Evolutionary conservation across 1,284 basidiomycete genomes (phyloP).

Genomic region (Puccinia novopanici): DNA sequence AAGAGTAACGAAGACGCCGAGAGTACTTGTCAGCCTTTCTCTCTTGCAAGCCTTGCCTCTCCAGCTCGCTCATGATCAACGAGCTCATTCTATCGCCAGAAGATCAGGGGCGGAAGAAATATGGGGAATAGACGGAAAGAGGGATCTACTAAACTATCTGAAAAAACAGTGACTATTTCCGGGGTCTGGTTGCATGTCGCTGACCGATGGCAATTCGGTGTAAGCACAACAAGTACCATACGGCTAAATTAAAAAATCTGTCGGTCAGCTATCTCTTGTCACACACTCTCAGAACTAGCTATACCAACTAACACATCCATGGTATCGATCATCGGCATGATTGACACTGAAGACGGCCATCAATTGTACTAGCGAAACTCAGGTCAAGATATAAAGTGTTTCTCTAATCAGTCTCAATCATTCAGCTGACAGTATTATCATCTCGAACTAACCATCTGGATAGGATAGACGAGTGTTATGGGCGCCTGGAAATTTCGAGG

Average conservation of each 20-base stretch:
- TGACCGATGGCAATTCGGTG: constrained; percentile 1
- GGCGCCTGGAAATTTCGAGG: neutral
- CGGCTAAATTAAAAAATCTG: neutral
- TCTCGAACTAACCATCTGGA: constrained; percentile 2
- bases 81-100: neutral
- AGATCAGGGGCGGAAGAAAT: no score
- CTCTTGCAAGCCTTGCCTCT: no score
- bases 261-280: neutral
- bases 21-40: neutral
- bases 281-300: neutral
- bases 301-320: constrained; percentile 27
- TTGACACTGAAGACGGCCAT: constrained; percentile 37
- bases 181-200: constrained; percentile 13
- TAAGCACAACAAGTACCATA: constrained; percentile 27
- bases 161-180: constrained; percentile 17
- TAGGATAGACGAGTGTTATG: constrained; percentile 26
- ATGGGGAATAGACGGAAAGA: no score
- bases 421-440: no score
- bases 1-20: neutral
- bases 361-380: constrained; percentile 10
- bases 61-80: no score
- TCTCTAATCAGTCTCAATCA: no score
- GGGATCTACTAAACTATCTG: constrained; percentile 10
- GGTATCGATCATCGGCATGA: constrained; percentile 21
- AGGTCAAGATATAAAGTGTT: neutral